Conservation (phyloP, 441 rosid species). For the Euphorbia celastroides region DNA sequence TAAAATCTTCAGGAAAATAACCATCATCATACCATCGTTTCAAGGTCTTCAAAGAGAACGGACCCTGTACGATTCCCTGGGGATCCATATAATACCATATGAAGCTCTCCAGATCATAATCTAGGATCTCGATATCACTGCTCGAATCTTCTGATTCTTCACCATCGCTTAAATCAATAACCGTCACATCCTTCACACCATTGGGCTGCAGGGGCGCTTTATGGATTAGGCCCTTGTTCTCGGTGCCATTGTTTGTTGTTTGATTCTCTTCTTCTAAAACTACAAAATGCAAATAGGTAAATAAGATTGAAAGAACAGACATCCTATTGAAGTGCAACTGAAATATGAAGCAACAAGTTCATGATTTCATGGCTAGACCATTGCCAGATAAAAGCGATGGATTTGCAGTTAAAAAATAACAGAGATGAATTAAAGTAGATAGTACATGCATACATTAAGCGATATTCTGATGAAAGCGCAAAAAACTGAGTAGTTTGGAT, state of each 20-base stretch:
- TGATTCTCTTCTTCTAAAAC: constrained; percentile 20
- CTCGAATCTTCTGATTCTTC: constrained; percentile 34
- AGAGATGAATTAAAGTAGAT: neutral
- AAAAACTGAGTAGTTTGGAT: neutral
- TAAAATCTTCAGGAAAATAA: constrained; percentile 56
- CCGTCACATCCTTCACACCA: constrained; percentile 19
- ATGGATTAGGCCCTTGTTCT: constrained; percentile 1
- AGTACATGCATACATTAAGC: neutral
- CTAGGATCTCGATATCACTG: constrained; percentile 12
- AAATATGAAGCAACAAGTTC: neutral
- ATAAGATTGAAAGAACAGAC: neutral
- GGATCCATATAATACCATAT: constrained; percentile 76
- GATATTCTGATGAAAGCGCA: neutral
- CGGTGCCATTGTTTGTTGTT: constrained; percentile 13
- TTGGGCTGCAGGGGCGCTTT: constrained; percentile 13
- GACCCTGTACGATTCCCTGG: constrained; percentile 54
- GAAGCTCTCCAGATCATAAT: constrained; percentile 20
- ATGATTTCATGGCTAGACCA: too few relatives aligned
- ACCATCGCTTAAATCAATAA: constrained; percentile 59
- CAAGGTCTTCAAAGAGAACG: constrained; percentile 51
- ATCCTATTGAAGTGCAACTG: constrained; percentile 4
- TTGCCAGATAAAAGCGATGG: neutral
- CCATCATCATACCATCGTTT: constrained; percentile 52
- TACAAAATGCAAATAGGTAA: constrained; percentile 12
- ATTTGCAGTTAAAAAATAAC: neutral